phyloP scores from a whole-genome alignment of 2,329 filamentous ascomycete genomes.

The Pochonia chlamydosporia region DNA sequence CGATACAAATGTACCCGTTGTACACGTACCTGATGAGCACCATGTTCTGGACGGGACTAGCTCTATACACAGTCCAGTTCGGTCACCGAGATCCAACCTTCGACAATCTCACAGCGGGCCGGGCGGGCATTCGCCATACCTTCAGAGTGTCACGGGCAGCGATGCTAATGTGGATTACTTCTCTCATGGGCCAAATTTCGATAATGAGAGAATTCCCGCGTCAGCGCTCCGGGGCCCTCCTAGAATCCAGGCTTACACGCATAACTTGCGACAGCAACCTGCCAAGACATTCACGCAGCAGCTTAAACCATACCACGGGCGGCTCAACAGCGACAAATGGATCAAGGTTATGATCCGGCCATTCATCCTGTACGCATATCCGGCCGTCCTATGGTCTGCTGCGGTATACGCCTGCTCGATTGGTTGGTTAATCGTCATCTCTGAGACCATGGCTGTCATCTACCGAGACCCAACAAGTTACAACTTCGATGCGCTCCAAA shows the following conservation, averaged over 20 bases:
- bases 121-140: constrained; percentile 4
- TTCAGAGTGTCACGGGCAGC: constrained; percentile 11
- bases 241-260: constrained; percentile 56
- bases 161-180: constrained; percentile 17
- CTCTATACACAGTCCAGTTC: constrained; percentile 2
- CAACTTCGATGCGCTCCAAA: constrained; percentile 74
- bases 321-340: constrained; percentile 75
- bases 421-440: constrained; percentile 93
- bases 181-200: constrained; percentile 26
- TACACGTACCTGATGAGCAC: constrained; percentile 6
- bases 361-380: constrained; percentile 82
- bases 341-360: constrained; percentile 70
- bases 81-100: constrained; percentile 2
- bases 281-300: constrained; percentile 67
- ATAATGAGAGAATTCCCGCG: constrained; percentile 36
- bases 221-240: constrained; percentile 27
- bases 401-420: constrained; percentile 82
- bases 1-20: constrained; percentile 8
- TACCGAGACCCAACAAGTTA: constrained; percentile 67
- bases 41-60: constrained; percentile 1
- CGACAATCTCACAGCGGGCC: constrained; percentile 2
- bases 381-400: constrained; percentile 82
- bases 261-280: constrained; percentile 60
- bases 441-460: constrained; percentile 77
- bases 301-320: constrained; percentile 71